Base-by-base conservation (phyloP, 1,284 basidiomycete genomes). In the Ceratobasidium sp. region DNA sequence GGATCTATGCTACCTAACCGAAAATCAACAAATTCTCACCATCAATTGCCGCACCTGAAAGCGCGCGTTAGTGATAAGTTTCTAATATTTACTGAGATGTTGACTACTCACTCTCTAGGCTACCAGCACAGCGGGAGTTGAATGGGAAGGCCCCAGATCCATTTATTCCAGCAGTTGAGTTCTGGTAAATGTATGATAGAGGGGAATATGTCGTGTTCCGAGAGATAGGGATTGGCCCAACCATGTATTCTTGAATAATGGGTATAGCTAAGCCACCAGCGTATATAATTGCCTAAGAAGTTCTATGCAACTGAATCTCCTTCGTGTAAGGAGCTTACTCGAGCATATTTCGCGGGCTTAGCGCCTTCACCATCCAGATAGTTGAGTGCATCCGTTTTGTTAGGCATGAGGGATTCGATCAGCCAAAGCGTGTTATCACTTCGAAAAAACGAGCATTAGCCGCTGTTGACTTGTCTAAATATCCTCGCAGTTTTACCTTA, bases 221-320 rank as follows among this genome's bases (percentile, higher is more conserved):
- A 35, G 77, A 75, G 22, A 83, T 76, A 0, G 86, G 86, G 12
- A 87, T 78, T 0, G 86, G 86, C 0, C 86, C 86, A 31, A 87
- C 81, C 7, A 86, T 78, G 73, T 86, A 86, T 72, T 86, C 83
- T 72, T 78, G 80, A 25, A 86, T 79, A 10, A 78, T 73, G 10
- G 86, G 85, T 2, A 77, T 77, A 3, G 71, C 65, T 10, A 75
- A 75, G 12, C 78, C 80, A 38, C 85, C 86, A 73, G 85, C 83
- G 73, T 86, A 82, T 56, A 88, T 77, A 10, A 83, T 80, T n/a
- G 84, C 85, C 58, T 83, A 77, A 1, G 38, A 83, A 82, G 73
- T 78, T 80, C 57, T 78, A 77, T 40, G 76, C 70, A 0, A 82
- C 82, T 0, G 77, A 74, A 3, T 34, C 31, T n/a, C 10, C 20